phyloP scores from a whole-genome alignment of 2,329 filamentous ascomycete genomes.

The Chaetomiaceae sp. region DNA sequence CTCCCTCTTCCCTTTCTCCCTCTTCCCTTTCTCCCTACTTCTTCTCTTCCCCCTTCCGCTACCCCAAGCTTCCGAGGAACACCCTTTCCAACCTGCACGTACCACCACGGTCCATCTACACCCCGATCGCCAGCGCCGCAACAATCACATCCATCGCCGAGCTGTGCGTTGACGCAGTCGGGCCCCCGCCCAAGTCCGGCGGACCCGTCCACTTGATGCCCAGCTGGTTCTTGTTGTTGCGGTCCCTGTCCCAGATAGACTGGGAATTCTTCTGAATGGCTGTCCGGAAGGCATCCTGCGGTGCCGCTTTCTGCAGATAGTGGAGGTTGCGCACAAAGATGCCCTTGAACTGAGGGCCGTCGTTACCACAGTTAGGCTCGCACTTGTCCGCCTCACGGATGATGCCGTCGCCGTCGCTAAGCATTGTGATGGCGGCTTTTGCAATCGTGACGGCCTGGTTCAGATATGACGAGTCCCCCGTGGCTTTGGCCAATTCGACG shows the following conservation, averaged over 20 bases:
- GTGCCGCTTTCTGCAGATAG: conserved; percentile 49
- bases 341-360: conserved; percentile 65
- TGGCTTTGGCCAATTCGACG: conserved; percentile 46
- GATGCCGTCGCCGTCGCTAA: conserved; percentile 42
- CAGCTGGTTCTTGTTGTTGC: conserved; percentile 45
- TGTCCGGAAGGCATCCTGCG: conserved; percentile 44
- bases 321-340: conserved; percentile 62
- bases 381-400: conserved; percentile 47
- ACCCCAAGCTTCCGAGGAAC: too few species aligned
- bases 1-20: too few species aligned
- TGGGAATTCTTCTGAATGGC: conserved; percentile 61
- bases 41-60: too few species aligned
- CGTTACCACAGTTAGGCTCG: conserved; percentile 47
- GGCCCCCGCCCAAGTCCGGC: conserved; percentile 35
- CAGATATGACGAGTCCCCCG: conserved; percentile 37
- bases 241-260: conserved; percentile 59
- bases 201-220: conserved; percentile 65
- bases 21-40: too few species aligned
- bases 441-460: conserved; percentile 46
- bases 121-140: conserved; percentile 47
- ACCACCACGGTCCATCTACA: neutral
- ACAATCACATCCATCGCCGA: conserved; percentile 64
- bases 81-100: too few species aligned
- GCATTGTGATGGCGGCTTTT: conserved; percentile 43
- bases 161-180: conserved; percentile 57